Percentiles rank a stretch among this genome's conserved stretches.
These are phyloP conservation scores for Rhinocladiella similis DNA, from an alignment of 2,329 filamentous ascomycete genomes.

Conservation along the genomic window DNA sequence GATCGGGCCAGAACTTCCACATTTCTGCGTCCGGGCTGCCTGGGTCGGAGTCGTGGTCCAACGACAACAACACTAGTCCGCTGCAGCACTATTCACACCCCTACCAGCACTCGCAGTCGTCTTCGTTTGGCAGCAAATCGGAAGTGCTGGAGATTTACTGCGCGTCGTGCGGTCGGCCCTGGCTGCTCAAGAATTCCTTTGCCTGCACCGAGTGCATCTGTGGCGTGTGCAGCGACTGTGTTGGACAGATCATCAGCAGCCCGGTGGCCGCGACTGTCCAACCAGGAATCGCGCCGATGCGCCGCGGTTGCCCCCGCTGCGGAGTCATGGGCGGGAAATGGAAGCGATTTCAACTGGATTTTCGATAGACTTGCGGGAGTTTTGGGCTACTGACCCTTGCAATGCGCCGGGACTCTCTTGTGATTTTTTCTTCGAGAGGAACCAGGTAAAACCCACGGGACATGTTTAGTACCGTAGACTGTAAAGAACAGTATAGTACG, in stretches of 20 bases:
- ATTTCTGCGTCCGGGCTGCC: constrained; percentile 65
- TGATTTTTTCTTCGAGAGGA: too few relatives aligned
- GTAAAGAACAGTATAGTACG: too few relatives aligned
- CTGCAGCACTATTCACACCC: constrained; percentile 36
- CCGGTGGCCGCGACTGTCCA: constrained; percentile 35
- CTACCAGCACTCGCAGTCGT: constrained; percentile 56
- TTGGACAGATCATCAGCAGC: constrained; percentile 51
- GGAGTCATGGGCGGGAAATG: constrained; percentile 47
- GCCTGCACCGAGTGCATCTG: constrained; percentile 97
- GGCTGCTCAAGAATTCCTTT: constrained; percentile 77
- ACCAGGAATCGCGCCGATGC: constrained; percentile 34
- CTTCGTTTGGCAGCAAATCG: constrained; percentile 43
- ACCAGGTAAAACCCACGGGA: too few relatives aligned
- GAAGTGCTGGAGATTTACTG: constrained; percentile 83
- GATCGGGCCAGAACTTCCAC: constrained; percentile 67
- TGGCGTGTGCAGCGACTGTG: constrained; percentile 84
- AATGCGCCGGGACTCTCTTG: too few relatives aligned
- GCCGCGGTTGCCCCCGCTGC: constrained; percentile 47
- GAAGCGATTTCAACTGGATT: constrained; percentile 50
- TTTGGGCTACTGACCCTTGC: too few relatives aligned
- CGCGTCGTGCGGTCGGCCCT: constrained; percentile 78
- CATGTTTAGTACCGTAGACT: too few relatives aligned
- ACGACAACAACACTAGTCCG: constrained; percentile 63
- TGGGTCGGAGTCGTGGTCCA: constrained; percentile 52
- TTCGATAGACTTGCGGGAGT: constrained; percentile 39